Base-by-base conservation (phyloP, 352 stramenopile genomes). In the Pseudoperonospora humuli region DNA sequence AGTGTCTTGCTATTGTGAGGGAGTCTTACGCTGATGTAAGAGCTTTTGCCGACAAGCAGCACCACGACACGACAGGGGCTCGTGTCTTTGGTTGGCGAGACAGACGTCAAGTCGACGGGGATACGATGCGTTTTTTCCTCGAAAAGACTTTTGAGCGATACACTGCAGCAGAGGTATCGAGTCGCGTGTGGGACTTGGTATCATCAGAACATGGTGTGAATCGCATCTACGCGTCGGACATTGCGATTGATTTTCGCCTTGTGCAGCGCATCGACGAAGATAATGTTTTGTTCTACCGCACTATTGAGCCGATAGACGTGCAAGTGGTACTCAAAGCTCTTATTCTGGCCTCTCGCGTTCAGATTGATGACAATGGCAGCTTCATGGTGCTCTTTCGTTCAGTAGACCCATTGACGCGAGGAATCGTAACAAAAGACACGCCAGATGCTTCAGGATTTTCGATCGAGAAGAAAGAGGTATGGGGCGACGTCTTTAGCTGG, bases 51-150 rank as follows among this genome's bases (percentile, higher is more conserved):
- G 60, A 62, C 7, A 54, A 61, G 25, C 50, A 74, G 19, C 47
- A 68, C 41, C 67, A 68, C 14, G 61, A 70, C 14, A 70, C 54
- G 7, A 80, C 65, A 6, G 70, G 74, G 2, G 67, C 69, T 2
- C 61, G 57, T 14, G 69, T 84, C 7, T 84, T 86, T 60, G 74
- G 74, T 15, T 86, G 74, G 74, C 63, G 67, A 13, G 74, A 86
- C 35, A 52, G 70, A 8, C 61, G 70, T 2, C 54, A 65, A 4
- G 43, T 84, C 3, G 61, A 81, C 7, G 65, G 64, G 3, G 64
- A 78, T 7, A 63, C 54, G 27, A 62, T 86, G 41, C 66, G 75
- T 39, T 86, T 86, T 45, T 70, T 72, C 32, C 41, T 86, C 0
- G 68, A 83, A 34, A 86, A 86, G 39, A 75, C 66, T 17, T 84